phyloP scores from a whole-genome alignment of 495 filamentous ascomycete species.

The Trichoderma reesei region DNA sequence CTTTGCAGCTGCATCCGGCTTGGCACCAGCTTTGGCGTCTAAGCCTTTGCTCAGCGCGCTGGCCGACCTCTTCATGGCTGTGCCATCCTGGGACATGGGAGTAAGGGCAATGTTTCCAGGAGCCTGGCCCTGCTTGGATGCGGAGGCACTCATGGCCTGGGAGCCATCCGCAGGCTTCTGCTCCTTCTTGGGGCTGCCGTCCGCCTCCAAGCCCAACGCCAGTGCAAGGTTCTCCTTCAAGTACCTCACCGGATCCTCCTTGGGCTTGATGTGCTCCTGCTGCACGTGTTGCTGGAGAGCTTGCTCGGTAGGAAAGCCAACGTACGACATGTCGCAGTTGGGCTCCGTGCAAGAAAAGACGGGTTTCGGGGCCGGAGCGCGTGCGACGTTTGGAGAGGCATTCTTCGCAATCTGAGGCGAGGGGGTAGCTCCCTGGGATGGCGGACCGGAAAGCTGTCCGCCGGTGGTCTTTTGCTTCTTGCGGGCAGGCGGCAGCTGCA shows the following conservation, averaged over 20 bases:
- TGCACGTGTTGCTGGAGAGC: conserved; percentile 39
- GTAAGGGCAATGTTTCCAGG: conserved; percentile 25
- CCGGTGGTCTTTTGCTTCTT: conserved; percentile 43
- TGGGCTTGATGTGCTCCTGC: conserved; percentile 45
- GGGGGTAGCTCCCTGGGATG: conserved; percentile 20
- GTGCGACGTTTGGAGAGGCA: conserved; percentile 26
- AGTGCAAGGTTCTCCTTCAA: conserved; percentile 34
- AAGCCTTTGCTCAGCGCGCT: conserved; percentile 26
- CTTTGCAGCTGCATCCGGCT: conserved; percentile 3
- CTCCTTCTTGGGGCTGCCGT: conserved; percentile 28
- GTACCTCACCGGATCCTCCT: conserved; percentile 43
- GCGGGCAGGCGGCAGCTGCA: conserved; percentile 40
- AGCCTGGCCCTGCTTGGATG: conserved; percentile 37
- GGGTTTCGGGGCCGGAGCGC: conserved; percentile 21
- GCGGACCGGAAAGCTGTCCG: conserved; percentile 19
- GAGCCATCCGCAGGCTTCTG: conserved; percentile 17
- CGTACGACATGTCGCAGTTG: conserved; percentile 35
- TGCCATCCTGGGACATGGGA: conserved; percentile 35
- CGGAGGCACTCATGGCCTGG: conserved; percentile 23
- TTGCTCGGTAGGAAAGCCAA: conserved; percentile 46
- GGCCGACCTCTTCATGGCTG: conserved; percentile 34
- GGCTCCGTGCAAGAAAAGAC: conserved; percentile 34
- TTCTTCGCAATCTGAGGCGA: conserved; percentile 41
- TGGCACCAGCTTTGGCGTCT: conserved; percentile 15
- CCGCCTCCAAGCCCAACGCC: conserved; percentile 35